Base-by-base conservation (phyloP, 805 yeast species). In the Candida coquimbonensis region DNA sequence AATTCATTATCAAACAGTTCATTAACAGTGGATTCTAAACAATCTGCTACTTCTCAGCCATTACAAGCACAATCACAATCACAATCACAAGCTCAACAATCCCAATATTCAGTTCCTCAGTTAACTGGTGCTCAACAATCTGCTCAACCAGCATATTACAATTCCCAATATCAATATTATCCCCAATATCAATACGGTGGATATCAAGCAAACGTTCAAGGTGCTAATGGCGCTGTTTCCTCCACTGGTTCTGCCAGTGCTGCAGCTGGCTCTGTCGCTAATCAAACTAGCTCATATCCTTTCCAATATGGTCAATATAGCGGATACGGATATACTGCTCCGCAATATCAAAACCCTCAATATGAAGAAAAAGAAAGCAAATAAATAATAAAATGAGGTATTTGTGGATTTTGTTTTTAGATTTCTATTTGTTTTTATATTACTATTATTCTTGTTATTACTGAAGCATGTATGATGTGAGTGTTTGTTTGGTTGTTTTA, bases 311-410 rank as follows among this genome's bases (percentile, higher is more conserved):
- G 54, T 12, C 57, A 53, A 33, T 49, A 49, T 25, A 13, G 31
- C 13, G 49, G 51, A 11, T 55, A 55, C 37, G 60, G 61, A 5
- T 55, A 55, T 46, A 42, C 51, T 45, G 44, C 51, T 44, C 60
- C 54, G 29, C 60, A 55, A 44, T 57, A 54, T 44, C 52, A 53
- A 44, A 48, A 45, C 27, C 52, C 52, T 31, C 56, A 53, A 29
- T 56, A 51, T 39, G 60, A 56, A 14, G 60, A 56, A 25, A 54
- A 56, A 48, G 60, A 56, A 35, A 52, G 16, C 36, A 45, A 44
- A 39, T 43, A 53, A 41, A 16, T 33, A 32, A n/a, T 40, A 21
- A 24, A 9, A 21, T 21, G n/a, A n/a, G 33, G n/a, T 41, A 9
- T 21, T 5, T 11, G n/a, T n/a, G 24, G 21, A 32, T n/a, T 26